Conservation (phyloP, 768 basidiomycete genomes). For the Phlegmacium glaucopus region DNA sequence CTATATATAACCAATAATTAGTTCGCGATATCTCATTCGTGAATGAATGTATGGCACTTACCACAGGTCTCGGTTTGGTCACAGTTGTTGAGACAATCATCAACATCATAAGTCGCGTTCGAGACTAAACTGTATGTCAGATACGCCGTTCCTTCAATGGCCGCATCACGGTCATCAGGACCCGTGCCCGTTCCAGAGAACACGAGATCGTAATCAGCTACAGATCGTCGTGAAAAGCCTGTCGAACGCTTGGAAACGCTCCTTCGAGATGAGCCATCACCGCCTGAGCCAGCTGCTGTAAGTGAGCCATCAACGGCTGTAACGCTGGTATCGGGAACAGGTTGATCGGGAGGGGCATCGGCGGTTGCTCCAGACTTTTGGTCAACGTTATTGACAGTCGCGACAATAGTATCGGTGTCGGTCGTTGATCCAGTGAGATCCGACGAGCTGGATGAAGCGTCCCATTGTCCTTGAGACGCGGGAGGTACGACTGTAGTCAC, state of each 20-base stretch:
- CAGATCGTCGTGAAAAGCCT: conserved; percentile 17
- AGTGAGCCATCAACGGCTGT: conserved; percentile 44
- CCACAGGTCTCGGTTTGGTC: conserved; percentile 36
- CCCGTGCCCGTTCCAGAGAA: conserved; percentile 36
- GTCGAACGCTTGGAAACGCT: conserved; percentile 5
- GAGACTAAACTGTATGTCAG: conserved; percentile 43
- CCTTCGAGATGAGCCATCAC: conserved; percentile 1
- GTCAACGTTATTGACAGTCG: conserved; percentile 32
- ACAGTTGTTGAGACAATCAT: conserved; percentile 41
- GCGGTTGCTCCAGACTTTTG: conserved; percentile 35
- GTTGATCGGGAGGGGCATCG: conserved; percentile 27
- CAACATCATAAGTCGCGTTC: conserved; percentile 43
- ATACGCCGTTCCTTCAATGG: conserved; percentile 46
- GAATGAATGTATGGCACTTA: conserved; percentile 20
- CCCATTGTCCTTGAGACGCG: conserved; percentile 20
- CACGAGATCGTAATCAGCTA: conserved; percentile 32
- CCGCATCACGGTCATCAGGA: conserved; percentile 34
- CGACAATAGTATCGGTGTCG: conserved; percentile 30
- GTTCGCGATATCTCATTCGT: neutral
- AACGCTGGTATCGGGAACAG: conserved; percentile 33
- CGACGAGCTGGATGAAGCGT: conserved; percentile 17
- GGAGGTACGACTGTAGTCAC: conserved; percentile 23
- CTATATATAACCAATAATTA: conserved; percentile 18
- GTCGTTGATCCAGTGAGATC: conserved; percentile 25
- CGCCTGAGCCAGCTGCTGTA: conserved; percentile 15